A percentile compares a stretch with the other conserved stretches of the same genome.
These are phyloP conservation scores for Globisporangium spinosum DNA, from an alignment of 352 stramenopile genomes.

Conservation along the genomic window DNA sequence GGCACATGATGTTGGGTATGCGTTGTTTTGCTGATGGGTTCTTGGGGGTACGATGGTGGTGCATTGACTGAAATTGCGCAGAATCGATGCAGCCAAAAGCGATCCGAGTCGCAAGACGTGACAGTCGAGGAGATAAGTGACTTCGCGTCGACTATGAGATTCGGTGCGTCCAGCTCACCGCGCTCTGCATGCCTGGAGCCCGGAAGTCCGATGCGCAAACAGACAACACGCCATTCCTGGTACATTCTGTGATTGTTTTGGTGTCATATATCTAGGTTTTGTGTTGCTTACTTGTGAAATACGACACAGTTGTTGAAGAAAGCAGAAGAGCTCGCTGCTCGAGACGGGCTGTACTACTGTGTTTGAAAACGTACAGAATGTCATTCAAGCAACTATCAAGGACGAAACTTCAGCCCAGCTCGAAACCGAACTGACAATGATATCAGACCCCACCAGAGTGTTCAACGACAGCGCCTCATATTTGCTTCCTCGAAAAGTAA, in stretches of 20 bases:
- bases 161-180: conserved; percentile 67
- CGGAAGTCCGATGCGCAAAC: conserved; percentile 35
- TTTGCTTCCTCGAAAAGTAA: no score
- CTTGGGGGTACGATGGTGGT: neutral
- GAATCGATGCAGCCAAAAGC: conserved; percentile 67
- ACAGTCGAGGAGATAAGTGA: conserved; percentile 60
- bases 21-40: neutral
- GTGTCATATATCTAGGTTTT: neutral
- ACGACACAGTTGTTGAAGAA: conserved; percentile 57
- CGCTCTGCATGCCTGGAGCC: conserved; percentile 60
- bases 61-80: conserved; percentile 10
- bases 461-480: neutral
- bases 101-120: conserved; percentile 40
- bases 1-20: neutral
- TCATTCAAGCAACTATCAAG: neutral
- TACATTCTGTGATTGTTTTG: conserved; percentile 14
- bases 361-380: neutral
- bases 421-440: neutral
- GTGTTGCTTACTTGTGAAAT: neutral
- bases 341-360: conserved; percentile 60
- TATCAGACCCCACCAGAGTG: neutral
- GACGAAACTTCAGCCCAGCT: neutral
- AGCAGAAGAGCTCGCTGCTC: conserved; percentile 53
- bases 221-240: conserved; percentile 66
- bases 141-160: conserved; percentile 73